phyloP scores from a whole-genome alignment of 1,284 basidiomycete genomes.

The Apiotrichum siamense region DNA sequence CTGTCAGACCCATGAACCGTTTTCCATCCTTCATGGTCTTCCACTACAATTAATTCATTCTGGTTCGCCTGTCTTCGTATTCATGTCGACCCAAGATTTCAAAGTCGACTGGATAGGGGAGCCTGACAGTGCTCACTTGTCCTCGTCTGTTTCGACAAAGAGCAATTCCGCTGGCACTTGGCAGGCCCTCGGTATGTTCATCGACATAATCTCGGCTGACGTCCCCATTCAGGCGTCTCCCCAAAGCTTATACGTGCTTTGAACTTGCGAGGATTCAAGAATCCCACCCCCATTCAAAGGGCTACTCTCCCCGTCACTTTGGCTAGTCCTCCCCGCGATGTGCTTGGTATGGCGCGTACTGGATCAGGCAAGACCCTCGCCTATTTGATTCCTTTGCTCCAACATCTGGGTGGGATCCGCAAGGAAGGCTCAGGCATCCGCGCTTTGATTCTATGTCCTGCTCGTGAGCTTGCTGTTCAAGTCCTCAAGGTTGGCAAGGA shows the following conservation, averaged over 20 bases:
- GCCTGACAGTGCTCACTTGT: background rate
- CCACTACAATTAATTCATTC: background rate
- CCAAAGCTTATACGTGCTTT: constrained; percentile 78
- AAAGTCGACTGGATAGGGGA: constrained; percentile 13
- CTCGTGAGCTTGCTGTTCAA: constrained; percentile 90
- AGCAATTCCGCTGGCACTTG: constrained; percentile 20
- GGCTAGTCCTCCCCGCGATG: constrained; percentile 77
- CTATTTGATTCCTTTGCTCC: constrained; percentile 88
- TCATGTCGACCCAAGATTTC: constrained; percentile 3
- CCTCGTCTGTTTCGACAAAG: background rate
- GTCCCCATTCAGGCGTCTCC: constrained; percentile 60
- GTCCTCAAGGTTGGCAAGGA: constrained; percentile 93
- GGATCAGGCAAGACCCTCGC: constrained; percentile 98
- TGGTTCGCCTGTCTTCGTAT: background rate
- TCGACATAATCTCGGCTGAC: too few relatives aligned
- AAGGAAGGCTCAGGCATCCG: constrained; percentile 66
- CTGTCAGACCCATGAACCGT: too few relatives aligned
- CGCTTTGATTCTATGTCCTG: constrained; percentile 83
- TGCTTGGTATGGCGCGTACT: constrained; percentile 97
- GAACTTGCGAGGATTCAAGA: constrained; percentile 86
- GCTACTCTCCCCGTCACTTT: constrained; percentile 82
- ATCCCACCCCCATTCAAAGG: constrained; percentile 94
- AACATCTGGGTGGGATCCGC: constrained; percentile 76
- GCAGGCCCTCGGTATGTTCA: constrained; percentile 30
- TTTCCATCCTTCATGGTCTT: background rate